Base-by-base conservation (phyloP, 306 rosid species). In the Sesbania bispinosa region DNA sequence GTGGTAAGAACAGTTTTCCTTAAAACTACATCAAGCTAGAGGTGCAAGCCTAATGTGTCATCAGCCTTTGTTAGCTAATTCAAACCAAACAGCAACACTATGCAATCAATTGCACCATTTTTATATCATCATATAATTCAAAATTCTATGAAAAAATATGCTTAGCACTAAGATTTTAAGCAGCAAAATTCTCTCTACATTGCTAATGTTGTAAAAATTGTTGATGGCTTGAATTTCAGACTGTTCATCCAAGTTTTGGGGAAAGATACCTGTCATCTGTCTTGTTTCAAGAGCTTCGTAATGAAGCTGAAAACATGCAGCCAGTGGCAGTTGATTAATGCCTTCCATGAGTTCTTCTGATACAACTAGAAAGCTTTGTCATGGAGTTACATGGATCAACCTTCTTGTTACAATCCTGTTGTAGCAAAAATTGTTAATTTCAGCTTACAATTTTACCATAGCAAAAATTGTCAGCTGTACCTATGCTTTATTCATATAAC, bases 251-350 rank as follows among this genome's bases (percentile, higher is more conserved):
- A 18, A 94, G 99, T 78, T 94, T 94, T 0, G 99, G 99, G 8
- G 99, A 94, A 64, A 84, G 99, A 71, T 94, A 94, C 77, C 75
- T 94, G 85, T 94, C 99, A 16, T 91, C 99, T 24, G 95, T 91
- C 18, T 64, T 94, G 80, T 94, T 91, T 71, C 54, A 94, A 81
- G 96, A 91, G 38, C 85, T 94, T 69, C 82, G 96, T 61, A 80
- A 75, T 1, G 99, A 94, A 61, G 96, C 97, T 0, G 97, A 89
- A 74, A 94, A 94, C 75, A 94, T 94, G 99, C 89, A 94, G 63
- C 99, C 99, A 39, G 99, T 94, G 53, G 9, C 96, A 7, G 97
- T 94, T 59, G 96, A 92, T 76, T 92, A 68, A 87, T 13, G 48
- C 2, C 27, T 11, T 3, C 23, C 26, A 26, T 48, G n/a, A 14